These are phyloP conservation scores for Elsinoe necatrix DNA, from an alignment of 2,329 filamentous ascomycete genomes.

Conservation along the genomic window DNA sequence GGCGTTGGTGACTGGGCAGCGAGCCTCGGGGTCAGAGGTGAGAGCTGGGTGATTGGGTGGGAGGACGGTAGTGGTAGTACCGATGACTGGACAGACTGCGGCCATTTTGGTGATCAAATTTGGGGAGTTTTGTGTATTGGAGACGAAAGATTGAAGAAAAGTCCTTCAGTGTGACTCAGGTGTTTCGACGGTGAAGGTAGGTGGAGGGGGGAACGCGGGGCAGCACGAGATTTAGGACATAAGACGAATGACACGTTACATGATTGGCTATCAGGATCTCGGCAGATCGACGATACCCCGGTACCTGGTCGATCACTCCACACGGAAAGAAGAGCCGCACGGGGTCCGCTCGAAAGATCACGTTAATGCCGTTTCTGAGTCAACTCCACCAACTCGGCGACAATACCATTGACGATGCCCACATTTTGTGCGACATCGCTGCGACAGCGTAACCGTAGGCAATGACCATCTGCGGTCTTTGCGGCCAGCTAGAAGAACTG, in stretches of 20 bases:
- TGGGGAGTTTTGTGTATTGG: neutral
- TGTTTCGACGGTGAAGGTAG: neutral
- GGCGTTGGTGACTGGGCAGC: conserved; percentile 39
- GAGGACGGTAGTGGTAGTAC: conserved; percentile 37
- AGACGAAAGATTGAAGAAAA: neutral
- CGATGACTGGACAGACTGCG: conserved; percentile 32
- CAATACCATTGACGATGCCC: no score
- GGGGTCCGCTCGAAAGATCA: no score
- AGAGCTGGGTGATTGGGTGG: conserved; percentile 37
- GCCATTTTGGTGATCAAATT: conserved; percentile 18
- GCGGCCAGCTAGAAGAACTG: no score
- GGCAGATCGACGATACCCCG: neutral
- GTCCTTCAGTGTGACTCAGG: neutral
- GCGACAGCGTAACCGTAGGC: no score
- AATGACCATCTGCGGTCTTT: no score
- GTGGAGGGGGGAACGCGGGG: conserved; percentile 5
- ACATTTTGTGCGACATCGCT: no score
- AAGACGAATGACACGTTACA: neutral
- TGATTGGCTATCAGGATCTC: neutral
- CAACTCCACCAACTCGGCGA: no score
- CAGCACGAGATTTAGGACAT: conserved; percentile 3
- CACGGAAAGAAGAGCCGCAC: neutral
- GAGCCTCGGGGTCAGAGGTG: conserved; percentile 34
- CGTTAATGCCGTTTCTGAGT: no score
- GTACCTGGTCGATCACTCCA: conserved; percentile 1